Evolutionary conservation across 441 rosid genomes (phyloP).

Genomic region (Brassica hybrid): DNA sequence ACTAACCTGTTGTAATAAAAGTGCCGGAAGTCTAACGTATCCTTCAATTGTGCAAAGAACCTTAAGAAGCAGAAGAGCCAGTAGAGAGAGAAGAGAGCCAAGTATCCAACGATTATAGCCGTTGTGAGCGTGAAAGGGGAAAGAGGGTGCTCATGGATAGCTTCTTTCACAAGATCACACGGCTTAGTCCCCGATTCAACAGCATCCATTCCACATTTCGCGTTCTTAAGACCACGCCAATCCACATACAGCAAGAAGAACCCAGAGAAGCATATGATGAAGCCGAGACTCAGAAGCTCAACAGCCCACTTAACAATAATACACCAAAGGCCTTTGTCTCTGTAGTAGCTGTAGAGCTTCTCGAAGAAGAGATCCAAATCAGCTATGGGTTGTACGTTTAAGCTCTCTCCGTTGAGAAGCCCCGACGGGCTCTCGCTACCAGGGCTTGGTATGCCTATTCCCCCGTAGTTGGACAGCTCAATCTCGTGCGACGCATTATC

Average conservation of each 20-base stretch:
- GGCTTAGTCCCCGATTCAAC: conserved; percentile 96
- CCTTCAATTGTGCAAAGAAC: conserved; percentile 90
- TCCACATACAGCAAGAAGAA: conserved; percentile 93
- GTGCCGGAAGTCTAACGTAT: conserved; percentile 77
- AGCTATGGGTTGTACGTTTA: conserved; percentile 78
- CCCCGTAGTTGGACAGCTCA: conserved; percentile 52
- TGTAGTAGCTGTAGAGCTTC: conserved; percentile 89
- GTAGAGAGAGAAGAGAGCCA: conserved; percentile 82
- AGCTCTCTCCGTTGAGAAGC: conserved; percentile 92
- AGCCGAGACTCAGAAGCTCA: conserved; percentile 88
- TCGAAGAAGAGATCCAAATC: conserved; percentile 96
- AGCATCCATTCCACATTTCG: conserved; percentile 99
- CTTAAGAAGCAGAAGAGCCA: conserved; percentile 95
- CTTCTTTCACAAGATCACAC: conserved; percentile 97
- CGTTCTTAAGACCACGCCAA: conserved; percentile 98
- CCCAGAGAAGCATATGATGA: conserved; percentile 93
- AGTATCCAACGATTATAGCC: conserved; percentile 85
- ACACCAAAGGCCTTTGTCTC: no score
- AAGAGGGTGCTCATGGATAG: conserved; percentile 85
- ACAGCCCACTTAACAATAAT: conserved; percentile 95
- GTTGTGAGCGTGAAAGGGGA: conserved; percentile 87
- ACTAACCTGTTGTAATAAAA: conserved; percentile 83
- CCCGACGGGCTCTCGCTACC: conserved; percentile 98
- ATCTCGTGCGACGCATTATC: no score
- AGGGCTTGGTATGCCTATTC: conserved; percentile 89